Evolutionary conservation across 352 stramenopile species (phyloP).

Genomic region (Phytopythium litorale): DNA sequence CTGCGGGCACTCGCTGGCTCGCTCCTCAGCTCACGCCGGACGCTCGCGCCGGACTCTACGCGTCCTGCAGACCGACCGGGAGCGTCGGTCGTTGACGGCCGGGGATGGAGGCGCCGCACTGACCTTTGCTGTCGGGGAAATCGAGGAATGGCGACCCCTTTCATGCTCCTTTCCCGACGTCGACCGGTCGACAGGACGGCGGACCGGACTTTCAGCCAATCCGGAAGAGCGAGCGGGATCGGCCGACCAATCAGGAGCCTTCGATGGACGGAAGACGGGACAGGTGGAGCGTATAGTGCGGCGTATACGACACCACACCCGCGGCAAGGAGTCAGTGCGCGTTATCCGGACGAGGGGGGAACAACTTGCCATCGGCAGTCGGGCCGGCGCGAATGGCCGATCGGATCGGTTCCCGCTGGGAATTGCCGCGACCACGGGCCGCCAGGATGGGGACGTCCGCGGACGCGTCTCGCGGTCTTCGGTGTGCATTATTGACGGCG

Average conservation of each 20-base stretch:
- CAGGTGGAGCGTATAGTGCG: background rate
- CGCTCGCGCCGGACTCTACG: background rate
- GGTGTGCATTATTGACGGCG: background rate
- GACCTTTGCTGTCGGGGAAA: conserved; percentile 1
- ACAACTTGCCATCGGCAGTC: background rate
- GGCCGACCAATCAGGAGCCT: background rate
- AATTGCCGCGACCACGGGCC: too few species aligned
- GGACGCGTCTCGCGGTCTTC: background rate
- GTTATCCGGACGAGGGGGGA: conserved; percentile 6
- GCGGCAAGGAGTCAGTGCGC: background rate
- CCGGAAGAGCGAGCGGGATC: background rate
- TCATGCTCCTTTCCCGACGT: conserved; percentile 1
- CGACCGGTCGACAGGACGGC: background rate
- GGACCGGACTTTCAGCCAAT: conserved; percentile 1
- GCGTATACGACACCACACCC: background rate
- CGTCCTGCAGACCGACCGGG: background rate
- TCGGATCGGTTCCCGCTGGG: background rate
- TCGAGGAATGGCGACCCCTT: conserved; percentile 2
- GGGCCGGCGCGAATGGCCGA: conserved; percentile 1
- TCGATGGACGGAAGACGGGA: too few species aligned
- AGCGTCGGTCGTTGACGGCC: too few species aligned
- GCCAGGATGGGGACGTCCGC: too few species aligned
- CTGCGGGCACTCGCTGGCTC: too few species aligned
- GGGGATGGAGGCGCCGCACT: background rate
- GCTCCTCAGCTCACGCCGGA: too few species aligned